Conservation (phyloP, 139 green algal species). For the Coelastrella sp. region DNA sequence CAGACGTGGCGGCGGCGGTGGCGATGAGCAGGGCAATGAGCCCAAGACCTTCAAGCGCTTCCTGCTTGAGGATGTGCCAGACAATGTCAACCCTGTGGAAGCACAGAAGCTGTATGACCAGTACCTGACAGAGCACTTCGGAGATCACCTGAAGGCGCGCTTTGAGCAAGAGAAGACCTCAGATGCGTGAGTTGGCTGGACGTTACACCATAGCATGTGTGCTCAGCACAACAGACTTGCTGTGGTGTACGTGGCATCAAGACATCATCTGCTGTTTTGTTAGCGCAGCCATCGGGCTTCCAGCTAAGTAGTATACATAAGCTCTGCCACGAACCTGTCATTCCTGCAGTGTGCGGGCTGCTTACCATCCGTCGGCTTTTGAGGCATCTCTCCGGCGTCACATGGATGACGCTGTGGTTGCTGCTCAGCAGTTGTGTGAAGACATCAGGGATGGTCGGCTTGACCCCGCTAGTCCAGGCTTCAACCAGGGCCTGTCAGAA, state of each 20-base stretch:
- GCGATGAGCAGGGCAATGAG: neutral
- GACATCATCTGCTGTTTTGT: neutral
- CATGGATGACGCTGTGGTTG: constrained; percentile 42
- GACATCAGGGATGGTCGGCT: constrained; percentile 14
- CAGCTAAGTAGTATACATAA: too few species aligned
- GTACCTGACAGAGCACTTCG: constrained; percentile 76
- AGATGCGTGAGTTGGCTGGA: constrained; percentile 38
- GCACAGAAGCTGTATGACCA: constrained; percentile 70
- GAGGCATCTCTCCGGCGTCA: constrained; percentile 27
- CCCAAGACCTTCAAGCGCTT: constrained; percentile 70
- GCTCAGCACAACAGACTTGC: neutral
- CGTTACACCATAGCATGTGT: neutral
- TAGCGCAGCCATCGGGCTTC: neutral
- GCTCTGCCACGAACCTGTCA: too few species aligned
- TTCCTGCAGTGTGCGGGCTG: constrained; percentile 45
- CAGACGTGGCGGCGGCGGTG: constrained; percentile 7
- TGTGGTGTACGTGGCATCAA: neutral
- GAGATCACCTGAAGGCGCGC: constrained; percentile 63
- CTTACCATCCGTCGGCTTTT: constrained; percentile 63
- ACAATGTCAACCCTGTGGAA: constrained; percentile 68
- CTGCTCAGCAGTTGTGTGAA: constrained; percentile 22
- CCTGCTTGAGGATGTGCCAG: constrained; percentile 49
- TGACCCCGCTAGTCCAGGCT: constrained; percentile 15
- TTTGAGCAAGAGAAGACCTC: constrained; percentile 72
- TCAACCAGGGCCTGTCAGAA: constrained; percentile 41